Evolutionary conservation across 768 basidiomycete species (phyloP).

Genomic region (Xerocomellus chrysenteron): DNA sequence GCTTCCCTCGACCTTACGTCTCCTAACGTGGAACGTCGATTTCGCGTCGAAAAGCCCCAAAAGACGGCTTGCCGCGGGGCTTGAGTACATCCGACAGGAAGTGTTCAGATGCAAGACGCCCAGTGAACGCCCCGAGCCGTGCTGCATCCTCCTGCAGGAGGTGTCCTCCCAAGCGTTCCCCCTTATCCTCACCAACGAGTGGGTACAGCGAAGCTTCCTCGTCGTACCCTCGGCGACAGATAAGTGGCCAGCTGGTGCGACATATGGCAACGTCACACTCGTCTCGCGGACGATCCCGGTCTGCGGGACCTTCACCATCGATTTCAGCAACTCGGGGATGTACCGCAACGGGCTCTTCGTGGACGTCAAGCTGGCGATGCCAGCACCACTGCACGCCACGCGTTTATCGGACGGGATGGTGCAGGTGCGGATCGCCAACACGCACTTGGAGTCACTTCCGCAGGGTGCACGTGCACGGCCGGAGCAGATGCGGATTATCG

Average conservation of each 20-base stretch:
- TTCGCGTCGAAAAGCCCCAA: conserved; percentile 37
- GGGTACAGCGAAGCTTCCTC: conserved; percentile 61
- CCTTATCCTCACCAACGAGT: conserved; percentile 52
- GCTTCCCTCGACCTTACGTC: conserved; percentile 45
- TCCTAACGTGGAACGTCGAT: conserved; percentile 77
- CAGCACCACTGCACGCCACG: conserved; percentile 31
- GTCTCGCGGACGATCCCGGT: conserved; percentile 57
- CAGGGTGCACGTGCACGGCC: conserved; percentile 44
- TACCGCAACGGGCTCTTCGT: conserved; percentile 56
- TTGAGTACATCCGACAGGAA: conserved; percentile 55
- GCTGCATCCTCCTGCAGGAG: conserved; percentile 71
- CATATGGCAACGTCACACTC: conserved; percentile 72
- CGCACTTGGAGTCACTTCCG: conserved; percentile 69
- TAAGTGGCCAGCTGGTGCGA: conserved; percentile 51
- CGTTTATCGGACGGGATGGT: conserved; percentile 37
- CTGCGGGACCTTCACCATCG: conserved; percentile 46
- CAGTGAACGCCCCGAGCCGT: conserved; percentile 49
- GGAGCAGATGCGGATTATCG: conserved; percentile 53
- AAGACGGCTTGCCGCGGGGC: conserved; percentile 46
- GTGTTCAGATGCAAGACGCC: conserved; percentile 47
- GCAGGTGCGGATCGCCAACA: conserved; percentile 64
- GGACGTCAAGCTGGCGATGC: conserved; percentile 49
- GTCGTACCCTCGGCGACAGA: conserved; percentile 53
- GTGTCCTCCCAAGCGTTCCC: conserved; percentile 46
- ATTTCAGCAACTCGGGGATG: conserved; percentile 52